Conservation (phyloP, 1,139 yeast species). For the Hyphopichia khmerensis region DNA sequence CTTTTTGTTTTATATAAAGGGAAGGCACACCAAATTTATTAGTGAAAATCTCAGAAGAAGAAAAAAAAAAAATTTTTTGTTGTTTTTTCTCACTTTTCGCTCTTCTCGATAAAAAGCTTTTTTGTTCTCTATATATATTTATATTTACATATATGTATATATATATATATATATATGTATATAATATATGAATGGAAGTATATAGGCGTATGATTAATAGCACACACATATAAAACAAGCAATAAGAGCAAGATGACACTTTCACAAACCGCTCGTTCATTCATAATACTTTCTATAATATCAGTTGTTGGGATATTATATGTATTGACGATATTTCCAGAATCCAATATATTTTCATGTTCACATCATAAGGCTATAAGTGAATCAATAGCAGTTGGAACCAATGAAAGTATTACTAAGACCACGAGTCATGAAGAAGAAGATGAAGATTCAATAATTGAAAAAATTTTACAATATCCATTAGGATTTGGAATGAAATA, state of each 20-base stretch:
- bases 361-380: not conserved
- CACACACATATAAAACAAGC: not conserved
- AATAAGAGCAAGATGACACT: not conserved
- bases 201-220: no score
- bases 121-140: no score
- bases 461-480: constrained; percentile 1
- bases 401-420: not conserved
- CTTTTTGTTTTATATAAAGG: no score
- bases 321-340: constrained; percentile 1
- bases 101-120: no score
- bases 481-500: not conserved
- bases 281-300: not conserved
- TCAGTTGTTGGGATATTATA: constrained; percentile 3
- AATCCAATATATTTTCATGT: not conserved
- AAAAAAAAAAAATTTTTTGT: no score
- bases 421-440: not conserved
- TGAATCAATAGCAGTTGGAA: not conserved
- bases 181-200: not conserved
- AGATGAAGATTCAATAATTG: not conserved
- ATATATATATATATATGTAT: not conserved
- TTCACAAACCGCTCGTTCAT: not conserved
- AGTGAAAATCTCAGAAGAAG: no score
- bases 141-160: not conserved
- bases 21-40: no score
- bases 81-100: not conserved